phyloP scores from a whole-genome alignment of 768 basidiomycete genomes.

The Leccinum incarnatum region DNA sequence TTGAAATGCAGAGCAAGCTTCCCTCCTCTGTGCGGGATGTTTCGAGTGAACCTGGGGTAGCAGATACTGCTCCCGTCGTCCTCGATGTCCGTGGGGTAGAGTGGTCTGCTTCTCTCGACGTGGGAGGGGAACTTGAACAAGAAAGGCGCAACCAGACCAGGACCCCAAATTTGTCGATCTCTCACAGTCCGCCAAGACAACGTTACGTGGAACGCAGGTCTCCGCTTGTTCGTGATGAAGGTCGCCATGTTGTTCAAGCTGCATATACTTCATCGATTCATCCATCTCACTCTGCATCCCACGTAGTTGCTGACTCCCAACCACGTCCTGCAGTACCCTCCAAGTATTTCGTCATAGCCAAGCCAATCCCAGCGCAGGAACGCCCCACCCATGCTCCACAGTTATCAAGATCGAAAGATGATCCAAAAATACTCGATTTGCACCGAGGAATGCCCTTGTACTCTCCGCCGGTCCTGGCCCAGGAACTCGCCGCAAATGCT shows the following conservation, averaged over 20 bases:
- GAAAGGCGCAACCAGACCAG: not conserved
- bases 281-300: conserved; percentile 60
- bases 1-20: conserved; percentile 41
- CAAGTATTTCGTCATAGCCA: conserved; percentile 8
- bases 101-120: conserved; percentile 26
- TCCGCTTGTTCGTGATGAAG: conserved; percentile 10
- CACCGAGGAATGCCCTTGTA: conserved; percentile 10
- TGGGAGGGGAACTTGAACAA: not conserved
- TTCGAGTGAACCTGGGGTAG: conserved; percentile 15
- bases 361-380: not conserved
- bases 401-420: not conserved
- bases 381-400: not conserved
- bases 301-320: conserved; percentile 22
- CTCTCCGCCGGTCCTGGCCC: not conserved
- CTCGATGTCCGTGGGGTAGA: conserved; percentile 33
- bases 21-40: conserved; percentile 20
- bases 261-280: conserved; percentile 31
- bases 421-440: not conserved
- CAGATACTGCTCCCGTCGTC: conserved; percentile 30
- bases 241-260: not conserved
- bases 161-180: not conserved
- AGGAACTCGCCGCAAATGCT: not conserved
- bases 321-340: conserved; percentile 6
- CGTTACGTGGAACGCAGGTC: conserved; percentile 1
- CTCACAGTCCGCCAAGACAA: not conserved